phyloP scores from a whole-genome alignment of 2,329 filamentous ascomycete species.

The Neonectria sp. region DNA sequence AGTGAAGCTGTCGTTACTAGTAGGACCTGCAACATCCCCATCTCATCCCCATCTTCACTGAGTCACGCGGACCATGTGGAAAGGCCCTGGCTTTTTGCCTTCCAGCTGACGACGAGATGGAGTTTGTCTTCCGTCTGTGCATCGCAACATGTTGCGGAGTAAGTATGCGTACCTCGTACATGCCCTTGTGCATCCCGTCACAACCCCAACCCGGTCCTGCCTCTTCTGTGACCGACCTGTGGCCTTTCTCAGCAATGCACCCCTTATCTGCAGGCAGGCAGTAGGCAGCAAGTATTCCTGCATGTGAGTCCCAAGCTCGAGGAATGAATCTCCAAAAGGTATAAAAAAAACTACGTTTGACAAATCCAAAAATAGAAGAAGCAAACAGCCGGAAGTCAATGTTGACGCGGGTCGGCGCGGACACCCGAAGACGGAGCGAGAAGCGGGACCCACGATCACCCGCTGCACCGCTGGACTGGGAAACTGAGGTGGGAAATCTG shows the following conservation, averaged over 20 bases:
- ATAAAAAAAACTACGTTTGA: not conserved
- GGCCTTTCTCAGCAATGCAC: conserved; percentile 21
- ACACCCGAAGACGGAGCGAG: conserved; percentile 32
- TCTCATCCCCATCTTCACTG: conserved; percentile 13
- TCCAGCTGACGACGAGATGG: conserved; percentile 20
- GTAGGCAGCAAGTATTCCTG: not conserved
- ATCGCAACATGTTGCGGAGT: conserved; percentile 8
- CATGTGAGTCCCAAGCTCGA: conserved; percentile 1
- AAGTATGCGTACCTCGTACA: too few relatives aligned
- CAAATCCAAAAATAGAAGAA: conserved; percentile 26
- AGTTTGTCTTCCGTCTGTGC: conserved; percentile 18
- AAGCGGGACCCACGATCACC: conserved; percentile 34
- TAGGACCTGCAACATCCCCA: conserved; percentile 9
- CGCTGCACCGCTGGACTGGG: conserved; percentile 10
- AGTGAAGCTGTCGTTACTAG: conserved; percentile 7
- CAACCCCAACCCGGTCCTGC: not conserved
- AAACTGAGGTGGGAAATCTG: conserved; percentile 11
- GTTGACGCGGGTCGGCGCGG: conserved; percentile 36
- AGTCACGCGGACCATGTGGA: conserved; percentile 18
- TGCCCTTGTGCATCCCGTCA: not conserved
- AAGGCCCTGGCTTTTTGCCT: conserved; percentile 13
- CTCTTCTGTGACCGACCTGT: conserved; percentile 4
- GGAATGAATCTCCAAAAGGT: not conserved
- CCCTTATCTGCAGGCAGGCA: conserved; percentile 10
- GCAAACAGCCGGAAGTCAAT: not conserved